Base-by-base conservation (phyloP, 2,329 filamentous ascomycete species). In the Trichoderma sp. region DNA sequence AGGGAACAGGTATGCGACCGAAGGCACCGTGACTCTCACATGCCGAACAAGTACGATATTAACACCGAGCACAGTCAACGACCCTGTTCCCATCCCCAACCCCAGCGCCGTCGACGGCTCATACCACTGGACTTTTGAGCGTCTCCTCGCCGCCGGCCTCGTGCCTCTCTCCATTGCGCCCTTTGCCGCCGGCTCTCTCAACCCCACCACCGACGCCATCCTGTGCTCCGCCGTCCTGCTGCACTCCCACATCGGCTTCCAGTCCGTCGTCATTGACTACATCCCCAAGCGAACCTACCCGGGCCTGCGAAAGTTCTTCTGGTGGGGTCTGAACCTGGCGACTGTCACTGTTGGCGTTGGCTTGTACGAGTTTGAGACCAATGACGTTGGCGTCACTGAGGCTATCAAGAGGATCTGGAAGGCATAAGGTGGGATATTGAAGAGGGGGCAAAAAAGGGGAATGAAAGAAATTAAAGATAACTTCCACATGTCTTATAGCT, bases 91-190 rank as follows among this genome's bases (percentile, higher is more conserved):
- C 49, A 81, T 97, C 28, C 94, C 94, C 56, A 79, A 87, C 26
- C 82, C 92, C 65, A 88, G 87, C 74, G 89, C 95, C 52, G 84
- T 89, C 68, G 93, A 99, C 83, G 96, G 96, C 75, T 96, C 92
- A 81, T 99, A 98, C 85, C 96, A 99, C 87, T 99, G 96, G 96
- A 92, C 91, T 70, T 97, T 97, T 77, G 96, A 99, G 86, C 94
- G 93, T 78, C 79, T 93, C 68, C 83, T 98, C 75, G 90, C 93
- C 68, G 90, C 88, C 68, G 91, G 89, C 68, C 88, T 99, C 71
- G 84, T 99, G 71, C 96, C 96, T 61, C 85, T 99, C 73, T 93
- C 91, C 72, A 85, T 98, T 73, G 91, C 94, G 49, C 96, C 96
- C 72, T 99, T 99, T 82, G 94, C 94, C 71, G 90, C 92, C 70